phyloP scores from a whole-genome alignment of 2,329 filamentous ascomycete genomes.

The Cladophialophora bantiana region DNA sequence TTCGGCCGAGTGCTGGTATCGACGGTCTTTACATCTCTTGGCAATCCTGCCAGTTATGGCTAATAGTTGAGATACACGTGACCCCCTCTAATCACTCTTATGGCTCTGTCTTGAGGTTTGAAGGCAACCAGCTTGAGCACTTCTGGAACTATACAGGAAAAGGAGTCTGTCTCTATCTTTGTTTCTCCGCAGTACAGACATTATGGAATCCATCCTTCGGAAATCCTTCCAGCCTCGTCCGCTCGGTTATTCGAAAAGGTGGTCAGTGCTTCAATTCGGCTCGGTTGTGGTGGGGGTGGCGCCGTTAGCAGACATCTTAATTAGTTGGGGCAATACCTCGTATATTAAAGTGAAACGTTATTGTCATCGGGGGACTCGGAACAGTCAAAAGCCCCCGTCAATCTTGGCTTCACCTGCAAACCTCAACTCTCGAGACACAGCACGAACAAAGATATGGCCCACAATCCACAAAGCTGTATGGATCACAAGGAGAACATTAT shows the following conservation, averaged over 20 bases:
- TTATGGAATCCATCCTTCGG: not conserved
- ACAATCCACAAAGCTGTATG: no score
- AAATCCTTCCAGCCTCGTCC: not conserved
- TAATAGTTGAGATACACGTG: not conserved
- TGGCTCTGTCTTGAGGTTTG: not conserved
- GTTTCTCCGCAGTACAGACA: not conserved
- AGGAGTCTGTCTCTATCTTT: not conserved
- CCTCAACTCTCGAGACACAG: no score
- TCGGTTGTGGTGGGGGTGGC: conserved; percentile 2
- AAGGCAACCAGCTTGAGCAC: not conserved
- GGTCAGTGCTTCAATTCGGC: not conserved
- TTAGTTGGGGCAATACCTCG: no score
- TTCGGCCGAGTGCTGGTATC: no score
- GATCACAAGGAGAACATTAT: no score
- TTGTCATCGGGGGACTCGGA: no score
- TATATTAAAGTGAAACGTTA: no score
- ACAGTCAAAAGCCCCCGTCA: no score
- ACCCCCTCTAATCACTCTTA: not conserved
- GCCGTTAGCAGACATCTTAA: not conserved
- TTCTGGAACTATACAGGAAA: not conserved
- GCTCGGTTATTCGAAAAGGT: not conserved
- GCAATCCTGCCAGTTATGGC: no score
- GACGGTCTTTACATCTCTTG: no score
- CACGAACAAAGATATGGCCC: no score
- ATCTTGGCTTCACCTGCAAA: no score